phyloP scores from a whole-genome alignment of 208 protist species.

The Zelonia costaricensis region DNA sequence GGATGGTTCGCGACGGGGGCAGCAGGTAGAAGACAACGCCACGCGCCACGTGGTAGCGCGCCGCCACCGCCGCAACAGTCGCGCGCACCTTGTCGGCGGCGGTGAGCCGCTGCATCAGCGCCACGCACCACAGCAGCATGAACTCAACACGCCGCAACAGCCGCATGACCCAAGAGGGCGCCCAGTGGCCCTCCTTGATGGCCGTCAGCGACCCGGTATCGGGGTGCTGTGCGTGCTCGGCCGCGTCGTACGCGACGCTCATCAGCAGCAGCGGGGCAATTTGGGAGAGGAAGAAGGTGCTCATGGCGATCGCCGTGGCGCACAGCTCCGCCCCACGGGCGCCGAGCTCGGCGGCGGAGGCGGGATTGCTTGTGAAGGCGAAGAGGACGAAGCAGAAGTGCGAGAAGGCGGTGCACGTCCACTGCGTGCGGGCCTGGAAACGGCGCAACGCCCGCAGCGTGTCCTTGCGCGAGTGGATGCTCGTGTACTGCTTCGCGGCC shows the following conservation, averaged over 20 bases:
- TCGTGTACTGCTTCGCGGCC: not conserved
- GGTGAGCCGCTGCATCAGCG: constrained; percentile 37
- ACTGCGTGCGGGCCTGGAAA: constrained; percentile 27
- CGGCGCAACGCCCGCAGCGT: constrained; percentile 17
- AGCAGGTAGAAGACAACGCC: constrained; percentile 19
- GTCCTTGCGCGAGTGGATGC: constrained; percentile 21
- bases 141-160: constrained; percentile 38
- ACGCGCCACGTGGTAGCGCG: constrained; percentile 27
- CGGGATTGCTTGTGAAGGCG: constrained; percentile 22
- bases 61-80: constrained; percentile 10
- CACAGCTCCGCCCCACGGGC: constrained; percentile 20
- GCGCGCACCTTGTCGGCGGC: constrained; percentile 21
- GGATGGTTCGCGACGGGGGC: not conserved
- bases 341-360: constrained; percentile 37
- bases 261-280: constrained; percentile 24
- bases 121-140: constrained; percentile 45
- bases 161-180: constrained; percentile 32
- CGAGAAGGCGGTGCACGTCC: constrained; percentile 34
- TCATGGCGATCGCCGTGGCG: constrained; percentile 25
- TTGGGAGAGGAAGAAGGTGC: constrained; percentile 27
- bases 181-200: constrained; percentile 7
- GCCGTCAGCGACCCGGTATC: constrained; percentile 10
- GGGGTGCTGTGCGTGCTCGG: constrained; percentile 9
- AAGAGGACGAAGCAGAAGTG: constrained; percentile 33
- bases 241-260: constrained; percentile 16